Evolutionary conservation across 1,139 yeast genomes (phyloP), one percentile per base, ranked within the genome.

Genomic region (Debaryomyces fabryi): DNA sequence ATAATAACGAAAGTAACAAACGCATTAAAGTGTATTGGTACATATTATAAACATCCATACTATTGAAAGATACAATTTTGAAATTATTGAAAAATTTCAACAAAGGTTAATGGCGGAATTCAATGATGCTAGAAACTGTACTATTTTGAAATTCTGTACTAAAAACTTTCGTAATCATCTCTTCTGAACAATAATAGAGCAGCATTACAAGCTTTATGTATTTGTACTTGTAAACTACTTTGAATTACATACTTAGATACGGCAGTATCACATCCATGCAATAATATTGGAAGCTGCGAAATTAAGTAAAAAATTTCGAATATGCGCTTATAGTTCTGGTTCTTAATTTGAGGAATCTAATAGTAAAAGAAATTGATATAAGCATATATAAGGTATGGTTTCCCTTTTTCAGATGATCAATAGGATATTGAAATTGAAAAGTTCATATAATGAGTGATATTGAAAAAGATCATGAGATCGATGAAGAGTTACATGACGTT

Each of bases 271-370:
- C 13, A 27, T 27, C 13, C n/a, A 27, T 12, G 30, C 13, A 4
- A 39, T 39, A 9, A 27, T 20, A n/a, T 21, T 13, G 13, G 10
- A 7, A 18, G 18, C 9, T 27, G 23, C 42, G 24, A 39, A 29
- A 39, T 15, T 7, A 3, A n/a, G 8, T 27, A 15, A 27, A 39
- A 37, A 37, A 12, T 35, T 35, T 21, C 27, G 18, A 39, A 18
- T 39, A 39, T 39, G 42, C 42, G 42, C 42, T 39, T 39, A 39
- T 24, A 24, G 9, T 24, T 37, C 40, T 37, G 18, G n/a, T 12
- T 24, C 21, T 15, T 24, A 6, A 37, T 25, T 24, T 37, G 30
- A 13, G 29, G 29, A 18, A 37, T 15, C 21, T 13, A 13, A 13
- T 30, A 32, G 12, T 32, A 16, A 9, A 18, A 16, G 20, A 32